A percentile compares a stretch with the other conserved stretches of the same genome.
phyloP scores from a whole-genome alignment of 768 basidiomycete species.

The Mycena polygramma region DNA sequence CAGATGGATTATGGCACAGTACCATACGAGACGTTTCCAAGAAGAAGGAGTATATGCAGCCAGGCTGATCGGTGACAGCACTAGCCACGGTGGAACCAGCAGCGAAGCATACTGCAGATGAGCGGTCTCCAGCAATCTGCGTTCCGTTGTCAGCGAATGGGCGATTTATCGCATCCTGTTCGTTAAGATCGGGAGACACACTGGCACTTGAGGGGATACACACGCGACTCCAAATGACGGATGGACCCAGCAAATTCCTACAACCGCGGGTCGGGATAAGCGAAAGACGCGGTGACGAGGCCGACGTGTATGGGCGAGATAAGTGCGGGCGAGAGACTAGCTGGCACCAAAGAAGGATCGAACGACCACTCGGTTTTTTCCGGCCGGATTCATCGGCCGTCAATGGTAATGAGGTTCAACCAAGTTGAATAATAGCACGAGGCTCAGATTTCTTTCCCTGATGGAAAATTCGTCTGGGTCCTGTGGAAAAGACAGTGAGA shows the following conservation, averaged over 20 bases:
- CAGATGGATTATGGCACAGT: slow-evolving; percentile 1
- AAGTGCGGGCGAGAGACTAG: slow-evolving; percentile 23
- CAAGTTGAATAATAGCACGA: background rate
- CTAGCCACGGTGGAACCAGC: slow-evolving; percentile 2
- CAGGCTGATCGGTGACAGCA: slow-evolving; percentile 1
- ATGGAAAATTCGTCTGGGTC: too few species aligned
- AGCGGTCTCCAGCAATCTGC: slow-evolving; percentile 11
- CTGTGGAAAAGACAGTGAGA: too few species aligned
- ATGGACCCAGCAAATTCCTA: slow-evolving; percentile 6
- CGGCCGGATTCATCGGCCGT: background rate
- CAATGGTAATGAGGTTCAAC: background rate
- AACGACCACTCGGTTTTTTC: slow-evolving; percentile 9
- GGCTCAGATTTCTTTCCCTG: too few species aligned
- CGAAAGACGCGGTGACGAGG: slow-evolving; percentile 15
- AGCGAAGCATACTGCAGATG: slow-evolving; percentile 6
- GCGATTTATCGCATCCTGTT: slow-evolving; percentile 22
- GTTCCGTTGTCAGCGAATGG: slow-evolving; percentile 25
- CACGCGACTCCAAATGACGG: slow-evolving; percentile 11
- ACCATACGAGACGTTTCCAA: slow-evolving; percentile 5
- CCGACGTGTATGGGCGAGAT: slow-evolving; percentile 27
- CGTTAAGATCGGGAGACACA: slow-evolving; percentile 16
- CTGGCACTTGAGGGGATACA: background rate
- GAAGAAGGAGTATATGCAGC: background rate
- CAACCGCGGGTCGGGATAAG: slow-evolving; percentile 13
- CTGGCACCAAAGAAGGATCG: slow-evolving; percentile 10